Base-by-base conservation (phyloP, 805 yeast species). In the Ogataea polymorpha region DNA sequence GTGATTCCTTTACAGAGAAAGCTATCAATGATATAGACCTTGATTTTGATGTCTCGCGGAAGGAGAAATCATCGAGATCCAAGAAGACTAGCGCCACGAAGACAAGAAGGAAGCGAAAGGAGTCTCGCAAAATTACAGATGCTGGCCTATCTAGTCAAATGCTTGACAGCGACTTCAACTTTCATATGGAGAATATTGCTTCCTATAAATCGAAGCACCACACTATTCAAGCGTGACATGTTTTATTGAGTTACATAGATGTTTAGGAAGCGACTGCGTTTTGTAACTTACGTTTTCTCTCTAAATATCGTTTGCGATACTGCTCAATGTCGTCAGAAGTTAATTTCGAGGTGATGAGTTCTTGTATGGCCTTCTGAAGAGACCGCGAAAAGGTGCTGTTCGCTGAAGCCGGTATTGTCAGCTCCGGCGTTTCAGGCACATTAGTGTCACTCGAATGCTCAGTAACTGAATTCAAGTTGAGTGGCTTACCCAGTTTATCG, bases 271-370 rank as follows among this genome's bases (percentile, higher is more conserved):
- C 35, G 15, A 26, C 11, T n/a, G 35, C 12, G 16, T 30, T 23
- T 18, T 28, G 10, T 12, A 16, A 31, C 10, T 32, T 26, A 14
- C 17, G 25, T 28, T 41, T 40, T 18, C 59, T 40, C 28, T 51
- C 50, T 1, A 47, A 28, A 40, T 55, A 57, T 13, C 60, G 45
- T 28, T 48, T 42, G 21, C 42, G 45, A 42, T 51, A 55, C 14
- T 30, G 39, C 9, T 36, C 32, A 4, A 57, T 35, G 2, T 54
- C 55, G 17, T 48, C 40, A 3, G 45, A 41, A 3, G 53, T 42
- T 14, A 50, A 26, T 28, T 45, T 54, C 14, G 54, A 39, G 2
- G 37, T 31, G 13, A 51, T 37, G 12, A 50, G 41, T 20, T 37
- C 37, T 3, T 23, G 4, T 4, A 48, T 23, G 13, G 50, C 48